These are phyloP conservation scores for Scedosporium dehoogii DNA, from an alignment of 2,329 filamentous ascomycete genomes.

Conservation along the genomic window DNA sequence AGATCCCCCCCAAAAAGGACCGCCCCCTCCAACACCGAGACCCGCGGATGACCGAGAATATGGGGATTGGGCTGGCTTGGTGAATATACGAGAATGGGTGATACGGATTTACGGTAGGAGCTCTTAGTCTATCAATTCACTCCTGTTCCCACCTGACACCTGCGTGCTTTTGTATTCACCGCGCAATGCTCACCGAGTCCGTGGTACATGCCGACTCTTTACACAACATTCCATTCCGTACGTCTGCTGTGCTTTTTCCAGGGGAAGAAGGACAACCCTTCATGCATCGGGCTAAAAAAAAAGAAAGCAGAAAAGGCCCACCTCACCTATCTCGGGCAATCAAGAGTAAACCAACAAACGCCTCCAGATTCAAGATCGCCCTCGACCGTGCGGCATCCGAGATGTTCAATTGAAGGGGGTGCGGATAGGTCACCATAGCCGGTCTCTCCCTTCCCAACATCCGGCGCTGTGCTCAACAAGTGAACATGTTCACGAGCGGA, in stretches of 20 bases:
- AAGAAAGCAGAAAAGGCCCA: too few species aligned
- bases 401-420: not conserved
- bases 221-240: too few species aligned
- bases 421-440: too few species aligned
- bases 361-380: not conserved
- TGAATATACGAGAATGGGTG: too few species aligned
- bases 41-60: not conserved
- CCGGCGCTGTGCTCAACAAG: not conserved
- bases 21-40: not conserved
- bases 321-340: not conserved
- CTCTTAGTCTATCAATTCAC: not conserved
- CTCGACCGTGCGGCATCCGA: not conserved
- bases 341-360: not conserved
- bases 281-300: not conserved
- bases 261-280: not conserved
- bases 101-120: not conserved
- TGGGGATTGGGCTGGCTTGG: not conserved
- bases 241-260: not conserved
- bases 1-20: not conserved
- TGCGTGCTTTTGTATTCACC: too few species aligned
- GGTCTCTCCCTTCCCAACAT: not conserved
- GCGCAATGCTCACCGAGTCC: too few species aligned
- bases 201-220: too few species aligned
- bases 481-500: not conserved
- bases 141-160: too few species aligned